Evolutionary conservation across 2,329 filamentous ascomycete genomes (phyloP), one percentile per base, ranked within the genome.

Genomic region (Paracamarosporium sp.): DNA sequence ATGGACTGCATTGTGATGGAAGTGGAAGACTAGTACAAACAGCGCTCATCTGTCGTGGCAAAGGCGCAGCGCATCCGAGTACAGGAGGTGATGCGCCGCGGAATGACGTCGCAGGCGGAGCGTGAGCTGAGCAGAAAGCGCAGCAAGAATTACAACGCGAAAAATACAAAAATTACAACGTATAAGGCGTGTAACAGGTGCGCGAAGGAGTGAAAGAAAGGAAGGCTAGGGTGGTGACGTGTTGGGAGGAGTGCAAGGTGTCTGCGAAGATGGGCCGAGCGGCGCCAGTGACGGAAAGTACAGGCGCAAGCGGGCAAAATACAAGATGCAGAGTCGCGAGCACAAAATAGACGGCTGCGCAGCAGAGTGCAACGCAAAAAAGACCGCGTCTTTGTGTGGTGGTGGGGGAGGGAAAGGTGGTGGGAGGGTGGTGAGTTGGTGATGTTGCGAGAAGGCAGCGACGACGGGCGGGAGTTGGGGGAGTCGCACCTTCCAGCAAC

Each of bases 1-100:
- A 82, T 81, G 72, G 78, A 80, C 71, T 82, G 80, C 81, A 82
- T 82, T 68, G 68, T 74, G 72, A 64, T 61, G 62, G 67, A 63
- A 63, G 69, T 66, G 66, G 67, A 75, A 76, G 69, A 61, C 67
- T 73, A 71, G 66, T 66, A 60, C 64, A 69, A 66, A 68, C 69
- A 73, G 66, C 64, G 71, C 53, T 72, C 76, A 78, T 78, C 74
- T 76, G 74, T 74, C 63, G 72, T 67, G 59, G 72, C 65, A 61
- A 65, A 56, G 53, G 66, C 63, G 63, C 57, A 61, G 72, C 61
- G 73, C 73, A 75, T 74, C 60, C 53, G 68, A 61, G 57, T 64
- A 58, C 65, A 63, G 62, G 50, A 54, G 62, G 62, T 67, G 62
- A 60, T 59, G 64, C 57, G 67, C 66, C 59, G 68, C 65, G 56